A percentile compares a stretch with the other conserved stretches of the same genome.
Evolutionary conservation across 2,329 filamentous ascomycete species (phyloP).

Genomic region (Calycina herbarum): DNA sequence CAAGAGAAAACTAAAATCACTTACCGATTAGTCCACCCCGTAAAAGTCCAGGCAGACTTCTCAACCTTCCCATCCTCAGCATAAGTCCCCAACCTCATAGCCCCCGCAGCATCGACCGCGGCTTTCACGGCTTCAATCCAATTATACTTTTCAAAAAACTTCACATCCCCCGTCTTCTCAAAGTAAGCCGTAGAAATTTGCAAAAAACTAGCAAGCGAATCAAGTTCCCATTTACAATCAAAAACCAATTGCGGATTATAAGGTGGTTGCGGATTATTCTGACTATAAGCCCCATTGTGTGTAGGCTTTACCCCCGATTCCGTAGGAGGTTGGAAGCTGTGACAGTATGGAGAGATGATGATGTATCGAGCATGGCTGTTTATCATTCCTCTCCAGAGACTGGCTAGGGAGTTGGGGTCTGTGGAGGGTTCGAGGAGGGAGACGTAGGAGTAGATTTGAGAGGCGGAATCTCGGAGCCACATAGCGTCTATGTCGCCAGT

Average conservation of each 20-base stretch:
- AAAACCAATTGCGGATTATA: slow-evolving; percentile 74
- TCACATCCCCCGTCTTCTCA: slow-evolving; percentile 66
- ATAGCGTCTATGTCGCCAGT: slow-evolving; percentile 73
- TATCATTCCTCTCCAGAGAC: slow-evolving; percentile 68
- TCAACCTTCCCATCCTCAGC: slow-evolving; percentile 55
- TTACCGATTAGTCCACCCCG: slow-evolving; percentile 63
- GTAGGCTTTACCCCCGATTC: slow-evolving; percentile 66
- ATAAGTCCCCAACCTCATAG: slow-evolving; percentile 76
- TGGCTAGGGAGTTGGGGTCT: slow-evolving; percentile 59
- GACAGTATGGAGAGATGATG: slow-evolving; percentile 77
- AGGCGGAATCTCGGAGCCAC: slow-evolving; percentile 85
- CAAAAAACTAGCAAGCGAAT: slow-evolving; percentile 85
- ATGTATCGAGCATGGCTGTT: slow-evolving; percentile 71
- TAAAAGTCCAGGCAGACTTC: slow-evolving; percentile 70
- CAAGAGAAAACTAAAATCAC: neutral
- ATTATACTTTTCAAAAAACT: slow-evolving; percentile 69
- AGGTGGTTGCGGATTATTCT: slow-evolving; percentile 64
- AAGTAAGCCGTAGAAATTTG: slow-evolving; percentile 79
- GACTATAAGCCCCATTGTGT: slow-evolving; percentile 57
- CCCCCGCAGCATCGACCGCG: slow-evolving; percentile 66
- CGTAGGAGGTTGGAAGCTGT: slow-evolving; percentile 82
- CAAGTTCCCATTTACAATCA: slow-evolving; percentile 95
- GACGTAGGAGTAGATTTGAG: slow-evolving; percentile 70
- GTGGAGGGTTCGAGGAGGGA: slow-evolving; percentile 58
- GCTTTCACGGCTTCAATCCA: slow-evolving; percentile 74